These are phyloP conservation scores for Epicoccum nigrum DNA, from an alignment of 2,329 filamentous ascomycete genomes.

Conservation along the genomic window DNA sequence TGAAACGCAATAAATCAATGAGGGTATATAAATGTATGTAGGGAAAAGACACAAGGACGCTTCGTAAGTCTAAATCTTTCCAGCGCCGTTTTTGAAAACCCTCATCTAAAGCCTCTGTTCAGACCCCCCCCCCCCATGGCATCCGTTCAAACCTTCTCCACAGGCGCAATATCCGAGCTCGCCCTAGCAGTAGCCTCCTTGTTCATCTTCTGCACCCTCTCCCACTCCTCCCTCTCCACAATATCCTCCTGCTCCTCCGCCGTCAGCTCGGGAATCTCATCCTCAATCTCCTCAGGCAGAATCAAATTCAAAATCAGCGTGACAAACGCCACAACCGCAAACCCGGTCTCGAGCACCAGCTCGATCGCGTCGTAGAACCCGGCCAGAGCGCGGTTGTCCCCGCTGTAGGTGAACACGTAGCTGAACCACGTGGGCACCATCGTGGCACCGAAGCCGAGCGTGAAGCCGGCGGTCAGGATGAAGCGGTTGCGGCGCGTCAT, in stretches of 20 bases:
- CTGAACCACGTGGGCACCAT: slow-evolving; percentile 65
- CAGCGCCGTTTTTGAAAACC: neutral
- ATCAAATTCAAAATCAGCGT: slow-evolving; percentile 75
- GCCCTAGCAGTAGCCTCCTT: slow-evolving; percentile 23
- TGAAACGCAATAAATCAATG: no score
- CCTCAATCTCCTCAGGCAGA: slow-evolving; percentile 77
- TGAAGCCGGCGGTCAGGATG: slow-evolving; percentile 76
- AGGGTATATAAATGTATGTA: no score
- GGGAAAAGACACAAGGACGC: no score
- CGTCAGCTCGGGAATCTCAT: slow-evolving; percentile 55
- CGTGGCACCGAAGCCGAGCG: slow-evolving; percentile 68
- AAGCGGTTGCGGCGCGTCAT: slow-evolving; percentile 84
- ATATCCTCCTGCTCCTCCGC: slow-evolving; percentile 49
- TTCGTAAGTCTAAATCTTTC: no score
- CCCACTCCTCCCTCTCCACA: slow-evolving; percentile 51
- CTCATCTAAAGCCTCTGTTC: no score
- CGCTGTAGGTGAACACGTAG: slow-evolving; percentile 74
- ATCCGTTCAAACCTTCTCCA: neutral
- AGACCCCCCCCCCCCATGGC: no score
- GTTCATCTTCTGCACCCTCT: slow-evolving; percentile 36
- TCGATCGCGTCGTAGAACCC: slow-evolving; percentile 75
- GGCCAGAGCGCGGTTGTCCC: slow-evolving; percentile 68
- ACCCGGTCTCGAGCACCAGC: slow-evolving; percentile 63
- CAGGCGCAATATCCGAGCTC: slow-evolving; percentile 12
- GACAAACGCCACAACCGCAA: slow-evolving; percentile 73